phyloP scores from a whole-genome alignment of 148 eudicot species.

The Polygonum aviculare region DNA sequence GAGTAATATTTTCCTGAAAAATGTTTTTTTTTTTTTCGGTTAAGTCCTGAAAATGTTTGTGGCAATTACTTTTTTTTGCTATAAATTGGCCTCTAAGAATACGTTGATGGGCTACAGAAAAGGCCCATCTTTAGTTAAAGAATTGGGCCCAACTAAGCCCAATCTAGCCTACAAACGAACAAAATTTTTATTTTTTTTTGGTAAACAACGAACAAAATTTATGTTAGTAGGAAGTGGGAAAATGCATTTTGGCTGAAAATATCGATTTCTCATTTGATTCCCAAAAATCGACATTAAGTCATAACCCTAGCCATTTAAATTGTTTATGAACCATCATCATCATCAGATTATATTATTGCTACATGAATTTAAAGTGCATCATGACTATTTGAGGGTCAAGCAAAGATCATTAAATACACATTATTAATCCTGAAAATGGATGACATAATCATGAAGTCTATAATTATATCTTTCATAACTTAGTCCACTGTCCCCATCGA shows the following conservation, averaged over 20 bases:
- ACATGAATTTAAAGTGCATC: not conserved
- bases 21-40: too few species aligned
- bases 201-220: not conserved
- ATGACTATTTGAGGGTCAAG: not conserved
- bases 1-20: too few species aligned
- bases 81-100: too few species aligned
- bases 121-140: not conserved
- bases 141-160: not conserved
- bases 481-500: not conserved
- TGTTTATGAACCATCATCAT: not conserved
- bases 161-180: not conserved
- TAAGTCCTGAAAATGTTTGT: too few species aligned
- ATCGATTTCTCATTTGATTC: not conserved
- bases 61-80: too few species aligned
- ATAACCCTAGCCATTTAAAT: not conserved
- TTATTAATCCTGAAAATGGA: not conserved
- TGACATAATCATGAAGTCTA: not conserved
- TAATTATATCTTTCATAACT: not conserved
- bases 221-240: not conserved
- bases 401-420: conserved; percentile 1
- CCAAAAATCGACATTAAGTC: not conserved
- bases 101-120: not conserved
- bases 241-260: not conserved
- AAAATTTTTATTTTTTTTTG: too few species aligned
- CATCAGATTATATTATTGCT: not conserved